Evolutionary conservation across 2,329 filamentous ascomycete genomes (phyloP).

Genomic region (Apiospora aurea): DNA sequence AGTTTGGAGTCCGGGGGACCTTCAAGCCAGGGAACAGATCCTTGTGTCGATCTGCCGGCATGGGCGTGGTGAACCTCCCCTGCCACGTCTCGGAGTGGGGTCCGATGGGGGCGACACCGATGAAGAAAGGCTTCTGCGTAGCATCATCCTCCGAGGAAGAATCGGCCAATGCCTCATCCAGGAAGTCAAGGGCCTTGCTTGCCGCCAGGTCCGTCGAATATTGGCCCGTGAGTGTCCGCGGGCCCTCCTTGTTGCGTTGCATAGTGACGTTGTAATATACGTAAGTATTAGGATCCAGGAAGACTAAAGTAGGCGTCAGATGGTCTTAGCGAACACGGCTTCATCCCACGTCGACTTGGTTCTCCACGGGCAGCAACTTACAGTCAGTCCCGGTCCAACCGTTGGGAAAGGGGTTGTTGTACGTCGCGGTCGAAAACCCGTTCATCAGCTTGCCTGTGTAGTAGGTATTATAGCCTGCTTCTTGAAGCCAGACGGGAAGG

Average conservation of each 20-base stretch:
- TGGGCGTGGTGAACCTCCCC: slow-evolving; percentile 53
- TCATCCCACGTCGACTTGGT: slow-evolving; percentile 56
- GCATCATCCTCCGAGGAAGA: neutral
- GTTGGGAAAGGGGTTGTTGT: slow-evolving; percentile 52
- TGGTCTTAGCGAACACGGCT: neutral
- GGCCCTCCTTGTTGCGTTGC: slow-evolving; percentile 61
- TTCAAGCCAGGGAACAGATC: slow-evolving; percentile 66
- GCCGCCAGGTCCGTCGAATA: slow-evolving; percentile 64
- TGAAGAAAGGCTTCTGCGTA: slow-evolving; percentile 67
- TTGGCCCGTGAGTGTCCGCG: slow-evolving; percentile 44
- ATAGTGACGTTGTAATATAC: slow-evolving; percentile 71
- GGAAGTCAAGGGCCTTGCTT: slow-evolving; percentile 63
- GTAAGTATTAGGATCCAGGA: slow-evolving; percentile 73
- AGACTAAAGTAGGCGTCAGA: slow-evolving; percentile 51
- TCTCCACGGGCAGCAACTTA: slow-evolving; percentile 26
- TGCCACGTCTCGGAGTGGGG: slow-evolving; percentile 65
- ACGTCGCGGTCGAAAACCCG: slow-evolving; percentile 49
- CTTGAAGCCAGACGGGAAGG: slow-evolving; percentile 63
- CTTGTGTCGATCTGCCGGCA: slow-evolving; percentile 66
- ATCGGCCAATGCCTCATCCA: slow-evolving; percentile 63
- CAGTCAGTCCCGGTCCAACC: slow-evolving; percentile 44
- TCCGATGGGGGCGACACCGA: slow-evolving; percentile 70
- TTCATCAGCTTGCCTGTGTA: slow-evolving; percentile 67
- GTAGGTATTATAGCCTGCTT: slow-evolving; percentile 64
- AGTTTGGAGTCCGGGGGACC: slow-evolving; percentile 68